Conservation (phyloP, 2,329 filamentous ascomycete genomes). For the Penicillium sp. region DNA sequence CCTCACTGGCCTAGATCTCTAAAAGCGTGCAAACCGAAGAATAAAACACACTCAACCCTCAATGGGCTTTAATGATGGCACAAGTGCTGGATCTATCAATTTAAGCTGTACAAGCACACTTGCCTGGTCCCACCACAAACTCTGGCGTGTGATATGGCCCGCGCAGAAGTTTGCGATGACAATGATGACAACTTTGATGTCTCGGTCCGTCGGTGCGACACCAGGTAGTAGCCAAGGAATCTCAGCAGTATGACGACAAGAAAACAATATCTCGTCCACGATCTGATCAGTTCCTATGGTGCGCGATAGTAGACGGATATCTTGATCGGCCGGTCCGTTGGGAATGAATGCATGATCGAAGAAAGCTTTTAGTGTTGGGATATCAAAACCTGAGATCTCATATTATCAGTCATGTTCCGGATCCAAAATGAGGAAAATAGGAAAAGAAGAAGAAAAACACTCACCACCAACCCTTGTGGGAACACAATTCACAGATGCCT, state of each 20-base stretch:
- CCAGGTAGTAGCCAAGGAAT: conserved; percentile 59
- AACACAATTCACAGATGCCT: conserved; percentile 35
- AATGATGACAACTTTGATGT: conserved; percentile 55
- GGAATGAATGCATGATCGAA: conserved; percentile 56
- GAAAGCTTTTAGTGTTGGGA: conserved; percentile 42
- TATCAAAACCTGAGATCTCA: conserved; percentile 22
- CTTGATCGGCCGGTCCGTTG: conserved; percentile 47
- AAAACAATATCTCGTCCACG: conserved; percentile 57
- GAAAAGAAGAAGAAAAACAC: neutral
- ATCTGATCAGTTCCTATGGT: conserved; percentile 57
- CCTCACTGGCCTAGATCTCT: neutral
- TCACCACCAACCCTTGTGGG: conserved; percentile 40
- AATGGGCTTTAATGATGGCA: conserved; percentile 36
- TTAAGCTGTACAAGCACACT: conserved; percentile 60
- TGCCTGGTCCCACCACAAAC: conserved; percentile 64
- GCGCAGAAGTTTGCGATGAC: conserved; percentile 47
- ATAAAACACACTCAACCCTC: no score
- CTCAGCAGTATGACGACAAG: conserved; percentile 54
- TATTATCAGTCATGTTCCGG: neutral
- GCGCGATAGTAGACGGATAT: conserved; percentile 53
- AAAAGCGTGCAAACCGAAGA: neutral
- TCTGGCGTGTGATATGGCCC: conserved; percentile 47
- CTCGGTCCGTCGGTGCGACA: conserved; percentile 53
- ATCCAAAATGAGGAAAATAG: neutral
- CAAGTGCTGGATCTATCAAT: conserved; percentile 54